Evolutionary conservation across 2,329 filamentous ascomycete species (phyloP), one percentile per base, ranked within the genome.

Genomic region (Fusarium guadeloupense): DNA sequence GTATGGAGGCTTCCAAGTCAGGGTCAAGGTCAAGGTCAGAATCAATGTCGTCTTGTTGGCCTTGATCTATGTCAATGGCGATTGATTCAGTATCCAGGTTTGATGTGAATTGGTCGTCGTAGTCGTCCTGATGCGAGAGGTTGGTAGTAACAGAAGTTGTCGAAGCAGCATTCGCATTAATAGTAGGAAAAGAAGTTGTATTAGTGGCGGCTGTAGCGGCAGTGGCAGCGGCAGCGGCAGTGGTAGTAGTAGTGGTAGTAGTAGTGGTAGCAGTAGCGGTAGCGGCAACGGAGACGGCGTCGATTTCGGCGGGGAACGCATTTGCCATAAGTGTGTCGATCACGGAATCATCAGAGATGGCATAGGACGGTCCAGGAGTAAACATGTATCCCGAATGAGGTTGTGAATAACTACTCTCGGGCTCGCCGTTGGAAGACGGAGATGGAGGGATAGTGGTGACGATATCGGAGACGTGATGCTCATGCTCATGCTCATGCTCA

Each of bases 241-340:
- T n/a, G n/a, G n/a, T n/a, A 45, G 62, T 28, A 43, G 62, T 34
- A 34, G 49, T 37, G 20, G 48, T 58, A 28, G 49, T 52, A 21
- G 54, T 41, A 48, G 45, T 19, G 35, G 42, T 48, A 41, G 48
- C 21, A 30, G 55, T n/a, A 48, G 48, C 21, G 34, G 55, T n/a
- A 48, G 49, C 31, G 42, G 50, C 43, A 44, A 48, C 31, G 54
- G 56, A 44, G 35, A 55, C 35, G 41, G 43, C 30, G 49, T 63
- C 31, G 26, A 54, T n/a, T 49, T 46, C 46, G 46, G 51, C 43
- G 42, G 51, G 54, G 51, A 58, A 54, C 21, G 58, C 54, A 59
- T 67, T 58, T 51, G 54, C 59, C 64, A 69, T 69, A 44, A 42
- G 44, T 43, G 59, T 51, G 43, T 68, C 60, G 58, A 38, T 40